Conservation (phyloP, 1,284 basidiomycete species). For the Xerocomus cyaneibrunnescens region DNA sequence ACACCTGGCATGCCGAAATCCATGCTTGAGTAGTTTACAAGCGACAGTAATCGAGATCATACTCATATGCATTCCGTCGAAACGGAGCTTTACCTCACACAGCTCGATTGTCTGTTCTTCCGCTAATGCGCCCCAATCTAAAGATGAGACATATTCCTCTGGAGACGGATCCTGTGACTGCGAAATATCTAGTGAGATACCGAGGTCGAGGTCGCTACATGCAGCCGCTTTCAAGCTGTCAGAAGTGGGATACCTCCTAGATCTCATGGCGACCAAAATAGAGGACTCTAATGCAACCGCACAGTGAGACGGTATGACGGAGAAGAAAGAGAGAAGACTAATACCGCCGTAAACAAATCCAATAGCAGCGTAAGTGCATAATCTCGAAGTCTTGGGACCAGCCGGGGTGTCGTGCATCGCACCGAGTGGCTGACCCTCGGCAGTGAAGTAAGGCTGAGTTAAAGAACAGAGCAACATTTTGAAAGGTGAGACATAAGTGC, state of each 20-base stretch:
- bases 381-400: constrained; percentile 43
- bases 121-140: constrained; percentile 61
- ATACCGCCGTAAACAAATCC: constrained; percentile 64
- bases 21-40: constrained; percentile 9
- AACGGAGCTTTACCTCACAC: constrained; percentile 55
- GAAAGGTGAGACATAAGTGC: constrained; percentile 40
- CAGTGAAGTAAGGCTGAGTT: constrained; percentile 34
- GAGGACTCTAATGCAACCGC: constrained; percentile 47
- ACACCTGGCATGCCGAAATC: constrained; percentile 36
- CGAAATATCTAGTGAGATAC: constrained; percentile 41
- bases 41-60: constrained; percentile 17
- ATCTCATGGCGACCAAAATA: constrained; percentile 64
- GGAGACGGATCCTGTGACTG: constrained; percentile 20
- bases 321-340: not conserved
- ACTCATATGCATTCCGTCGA: constrained; percentile 47
- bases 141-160: constrained; percentile 36
- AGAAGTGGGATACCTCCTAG: constrained; percentile 44
- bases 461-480: constrained; percentile 53
- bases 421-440: constrained; percentile 35
- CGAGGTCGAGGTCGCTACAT: constrained; percentile 47
- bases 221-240: constrained; percentile 32
- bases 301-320: constrained; percentile 3
- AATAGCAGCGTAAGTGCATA: constrained; percentile 62
- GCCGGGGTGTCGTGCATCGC: constrained; percentile 34
- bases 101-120: constrained; percentile 63